Base-by-base conservation (phyloP, 106 monocot genomes). In the Xerophyta viscosa region DNA sequence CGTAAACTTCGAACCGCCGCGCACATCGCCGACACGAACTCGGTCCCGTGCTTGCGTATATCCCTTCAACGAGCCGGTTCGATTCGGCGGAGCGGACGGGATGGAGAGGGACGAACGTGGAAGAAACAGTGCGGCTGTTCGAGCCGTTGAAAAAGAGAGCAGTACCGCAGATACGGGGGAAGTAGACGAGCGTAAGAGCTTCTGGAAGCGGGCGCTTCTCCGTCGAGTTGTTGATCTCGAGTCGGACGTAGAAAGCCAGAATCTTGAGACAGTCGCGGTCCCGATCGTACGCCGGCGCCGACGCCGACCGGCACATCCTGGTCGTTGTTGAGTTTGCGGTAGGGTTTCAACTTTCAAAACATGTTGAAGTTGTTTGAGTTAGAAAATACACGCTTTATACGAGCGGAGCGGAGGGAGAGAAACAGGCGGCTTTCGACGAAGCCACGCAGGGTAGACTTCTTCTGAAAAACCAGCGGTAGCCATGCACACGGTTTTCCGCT, bases 121-220 rank as follows among this genome's bases (percentile, higher is more conserved):
- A 57, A 1, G 45, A 18, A 11, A 45, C 82, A 14, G 65, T 28
- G 0, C 50, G 55, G 17, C 71, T 22, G 61, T 61, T 68, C 2
- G 63, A 37, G 23, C 74, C 81, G 26, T 82, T 82, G 15, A 87
- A 39, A 67, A 82, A 74, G 25, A 81, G 28, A 2, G 64, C 17
- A 36, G 36, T 58, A 3, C 61, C 77, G 36, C 37, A 45, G 37
- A 75, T 67, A 24, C 70, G 6, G 0, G 83, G 88, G 19, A 75
- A 50, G 72, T 83, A 83, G 53, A 79, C 72, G 19, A 88, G 76
- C 33, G 78, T 88, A 7, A 79, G 51, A 8, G 62, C 48, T 24
- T 69, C 68, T 17, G 79, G 72, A 12, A 76, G 44, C 10, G 6
- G 11, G 1, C 20, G 11, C 29, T 23, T 3, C 27, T 20, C 18